phyloP scores from a whole-genome alignment of 73 alveolate species.

The Strombidium stylifer region DNA sequence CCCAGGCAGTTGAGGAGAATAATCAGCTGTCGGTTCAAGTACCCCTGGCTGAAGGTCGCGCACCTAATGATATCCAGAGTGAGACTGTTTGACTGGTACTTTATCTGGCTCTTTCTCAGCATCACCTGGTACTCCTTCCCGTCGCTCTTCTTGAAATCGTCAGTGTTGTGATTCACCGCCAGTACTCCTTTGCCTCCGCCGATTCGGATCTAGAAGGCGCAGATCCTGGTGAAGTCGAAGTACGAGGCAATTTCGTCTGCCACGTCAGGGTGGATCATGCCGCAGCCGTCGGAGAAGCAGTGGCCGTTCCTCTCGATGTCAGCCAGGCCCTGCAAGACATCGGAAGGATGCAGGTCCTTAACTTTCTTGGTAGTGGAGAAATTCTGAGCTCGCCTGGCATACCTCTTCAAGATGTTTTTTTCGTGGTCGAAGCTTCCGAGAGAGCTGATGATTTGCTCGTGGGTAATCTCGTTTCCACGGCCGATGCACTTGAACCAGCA shows the following conservation, averaged over 20 bases:
- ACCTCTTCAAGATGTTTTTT: constrained; percentile 58
- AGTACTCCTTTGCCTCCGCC: constrained; percentile 77
- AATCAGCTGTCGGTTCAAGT: constrained; percentile 65
- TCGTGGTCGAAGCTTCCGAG: constrained; percentile 71
- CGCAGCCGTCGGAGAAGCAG: constrained; percentile 64
- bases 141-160: neutral
- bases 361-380: constrained; percentile 53
- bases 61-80: constrained; percentile 58
- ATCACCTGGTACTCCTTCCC: constrained; percentile 5
- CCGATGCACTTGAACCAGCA: constrained; percentile 25
- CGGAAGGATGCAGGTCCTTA: neutral
- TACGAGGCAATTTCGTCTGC: constrained; percentile 34
- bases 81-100: constrained; percentile 50
- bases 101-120: constrained; percentile 57
- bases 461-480: neutral
- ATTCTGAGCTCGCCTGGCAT: constrained; percentile 75
- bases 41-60: constrained; percentile 63
- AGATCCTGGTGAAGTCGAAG: constrained; percentile 16
- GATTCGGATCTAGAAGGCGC: constrained; percentile 67
- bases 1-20: constrained; percentile 64
- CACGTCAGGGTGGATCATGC: constrained; percentile 29
- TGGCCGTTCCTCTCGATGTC: constrained; percentile 59
- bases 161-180: constrained; percentile 45
- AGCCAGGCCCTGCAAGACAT: constrained; percentile 15
- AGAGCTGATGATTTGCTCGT: constrained; percentile 20